Evolutionary conservation across 176 grass and related monocot genomes (phyloP), one percentile per base, ranked within the genome.

Genomic region (Lolium multiflorum): DNA sequence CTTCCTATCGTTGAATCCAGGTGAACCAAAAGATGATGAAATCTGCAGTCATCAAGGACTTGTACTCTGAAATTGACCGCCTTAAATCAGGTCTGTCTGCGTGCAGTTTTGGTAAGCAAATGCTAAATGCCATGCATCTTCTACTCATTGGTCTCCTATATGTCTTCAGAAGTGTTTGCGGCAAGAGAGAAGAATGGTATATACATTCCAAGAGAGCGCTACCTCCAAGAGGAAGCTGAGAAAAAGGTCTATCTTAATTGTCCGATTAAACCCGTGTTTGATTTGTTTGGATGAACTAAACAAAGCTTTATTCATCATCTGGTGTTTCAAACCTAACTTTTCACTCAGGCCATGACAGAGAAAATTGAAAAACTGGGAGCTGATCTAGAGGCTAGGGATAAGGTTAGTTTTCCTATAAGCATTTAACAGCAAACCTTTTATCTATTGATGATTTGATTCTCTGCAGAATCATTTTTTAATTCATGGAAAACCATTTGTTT

Each of bases 151-250:
- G 14, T 79, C 12, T 90, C 51, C 74, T 86, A 65, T 75, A 65
- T 75, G 17, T 81, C 57, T 87, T 16, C 80, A 99, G 97, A 99
- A 91, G 97, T 99, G 68, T 97, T 92, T 89, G 97, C 97, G 75
- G 97, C 97, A 87, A 97, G 97, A 89, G 97, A 99, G 77, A 99
- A 99, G 87, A 96, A 99, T 67, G 97, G 97, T 39, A 99, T 99
- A 80, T 99, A 99, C 83, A 97, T 99, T 72, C 97, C 97, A 75
- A 89, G 90, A 82, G 97, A 99, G 39, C 94, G 97, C 51, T 90
- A 94, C 81, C 87, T 99, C 78, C 86, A 91, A 86, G 97, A 99
- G 68, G 97, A 99, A 97, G 97, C 97, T 65, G 97, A 99, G 86
- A 99, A 99, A 88, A 99, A 99, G 97, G 97, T 99, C 52, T 35